Base-by-base conservation (phyloP, 805 yeast genomes). In the Metschnikowia gelsemii region DNA sequence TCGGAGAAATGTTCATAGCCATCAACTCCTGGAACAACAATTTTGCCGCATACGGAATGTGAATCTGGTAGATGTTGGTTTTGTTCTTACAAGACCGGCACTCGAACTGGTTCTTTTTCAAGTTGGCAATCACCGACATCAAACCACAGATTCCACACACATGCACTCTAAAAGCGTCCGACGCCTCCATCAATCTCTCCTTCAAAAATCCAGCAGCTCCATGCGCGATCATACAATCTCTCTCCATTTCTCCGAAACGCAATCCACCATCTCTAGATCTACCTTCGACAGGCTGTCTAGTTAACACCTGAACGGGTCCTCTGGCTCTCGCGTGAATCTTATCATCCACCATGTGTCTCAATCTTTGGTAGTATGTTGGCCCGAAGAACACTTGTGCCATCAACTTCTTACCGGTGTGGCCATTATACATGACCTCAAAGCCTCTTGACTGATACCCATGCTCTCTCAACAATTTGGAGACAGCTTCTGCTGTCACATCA, bases 141-240 rank as follows among this genome's bases (percentile, higher is more conserved):
- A 95, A 78, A 31, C 99, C 99, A 76, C 99, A 93, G 58, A 91
- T 81, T 60, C 98, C 99, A 74, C 99, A 93, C 22, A 93, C 84
- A 63, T 93, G 98, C 31, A 93, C 98, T 68, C 98, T 79, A 76
- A 93, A 93, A 2, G 98, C 97, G 72, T 93, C 99, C 0, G 98
- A 91, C 9, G 97, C 96, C 68, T 93, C 98, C 97, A 93, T 91
- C 64, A 93, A 75, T 65, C 99, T 79, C 72, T 93, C 99, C 68
- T 91, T 89, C 72, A 93, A 78, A 75, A 93, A 91, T 6, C 97
- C 95, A 3, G 99, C 97, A 11, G 97, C 98, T 65, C 99, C 99
- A 63, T 93, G 98, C 2, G 99, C 99, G 75, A 93, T 93, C 97
- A 93, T 91, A 84, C 99, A 93, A 77, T 93, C 99, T 75, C 99